Evolutionary conservation across 2,329 filamentous ascomycete species (phyloP), one percentile per base, ranked within the genome.

Genomic region (Tolypocladium album): DNA sequence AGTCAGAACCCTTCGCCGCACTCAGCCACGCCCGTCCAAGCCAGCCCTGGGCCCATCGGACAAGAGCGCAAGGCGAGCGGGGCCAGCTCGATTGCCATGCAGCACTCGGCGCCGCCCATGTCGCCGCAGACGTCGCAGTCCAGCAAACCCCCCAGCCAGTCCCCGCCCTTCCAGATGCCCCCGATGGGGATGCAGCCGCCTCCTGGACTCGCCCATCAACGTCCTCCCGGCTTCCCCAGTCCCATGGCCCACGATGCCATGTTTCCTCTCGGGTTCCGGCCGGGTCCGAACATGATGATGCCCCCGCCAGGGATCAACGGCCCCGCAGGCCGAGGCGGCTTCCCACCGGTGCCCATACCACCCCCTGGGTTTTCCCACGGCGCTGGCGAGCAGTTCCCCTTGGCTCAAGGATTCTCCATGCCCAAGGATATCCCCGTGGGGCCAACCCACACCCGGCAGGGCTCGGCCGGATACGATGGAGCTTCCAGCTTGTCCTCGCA

Each of bases 361-460:
- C 73, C 72, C n/a, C 72, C 74, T 1, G 74, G 74, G 4, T 76
- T 75, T 53, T 59, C 70, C 1, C 71, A 72, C 34, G 65, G 66
- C 20, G 60, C 60, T 5, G 62, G 55, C 15, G 72, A 74, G 22
- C 70, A 71, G 27, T 75, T 71, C 38, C 64, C 68, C 15, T 64
- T 73, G 52, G 62, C 59, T 7, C 68, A 70, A 57, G 65, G 63
- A 4, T 76, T 73, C 59, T 60, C 69, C 2, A 63, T 76, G 58
- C 62, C 70, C 22, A 71, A 73, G 59, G 72, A 74, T 1, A 60
- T 58, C 13, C 66, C 66, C 8, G 57, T 71, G 22, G 72, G 78
- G 9, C 71, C 78, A 56, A 72, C 82, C 6, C 92, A 96, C 73
- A 88, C 88, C 11, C 83, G 92, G 63, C 90, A 95, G 66, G 81